These are phyloP conservation scores for Endogone sp. DNA, from an alignment of 192 early-diverging fungal species.

Conservation along the genomic window DNA sequence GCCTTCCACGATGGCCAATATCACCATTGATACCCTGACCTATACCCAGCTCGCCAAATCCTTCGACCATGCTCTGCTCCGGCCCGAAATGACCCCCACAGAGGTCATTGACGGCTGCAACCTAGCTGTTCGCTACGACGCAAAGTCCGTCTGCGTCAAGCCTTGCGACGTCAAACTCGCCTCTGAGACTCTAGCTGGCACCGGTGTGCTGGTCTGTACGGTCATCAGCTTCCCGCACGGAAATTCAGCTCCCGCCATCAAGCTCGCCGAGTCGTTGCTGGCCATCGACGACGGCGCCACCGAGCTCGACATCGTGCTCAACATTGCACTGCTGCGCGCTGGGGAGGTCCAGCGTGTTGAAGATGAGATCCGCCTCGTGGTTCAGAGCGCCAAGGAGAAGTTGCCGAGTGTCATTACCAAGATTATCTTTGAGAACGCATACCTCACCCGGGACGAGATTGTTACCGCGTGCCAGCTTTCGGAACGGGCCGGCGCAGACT, in stretches of 20 bases:
- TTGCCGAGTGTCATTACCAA: conserved; percentile 45
- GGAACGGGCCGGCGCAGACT: conserved; percentile 50
- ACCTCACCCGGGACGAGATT: conserved; percentile 52
- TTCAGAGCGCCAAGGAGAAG: conserved; percentile 33
- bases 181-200: conserved; percentile 27
- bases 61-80: conserved; percentile 57
- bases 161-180: conserved; percentile 57
- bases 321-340: conserved; percentile 50
- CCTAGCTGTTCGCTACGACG: conserved; percentile 44
- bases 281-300: conserved; percentile 54
- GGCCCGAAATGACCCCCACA: conserved; percentile 45
- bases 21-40: conserved; percentile 40
- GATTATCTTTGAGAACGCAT: conserved; percentile 58
- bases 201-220: conserved; percentile 50
- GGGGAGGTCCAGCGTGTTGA: conserved; percentile 35
- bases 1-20: conserved; percentile 16
- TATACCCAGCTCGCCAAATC: conserved; percentile 46
- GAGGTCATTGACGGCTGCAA: conserved; percentile 50
- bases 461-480: conserved; percentile 34
- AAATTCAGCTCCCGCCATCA: conserved; percentile 42
- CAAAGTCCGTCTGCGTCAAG: conserved; percentile 55
- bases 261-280: conserved; percentile 47
- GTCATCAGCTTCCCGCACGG: conserved; percentile 62
- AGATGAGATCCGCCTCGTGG: conserved; percentile 36
- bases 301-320: conserved; percentile 58